Conservation (phyloP, 1,284 basidiomycete genomes). For the Grifola frondosa region DNA sequence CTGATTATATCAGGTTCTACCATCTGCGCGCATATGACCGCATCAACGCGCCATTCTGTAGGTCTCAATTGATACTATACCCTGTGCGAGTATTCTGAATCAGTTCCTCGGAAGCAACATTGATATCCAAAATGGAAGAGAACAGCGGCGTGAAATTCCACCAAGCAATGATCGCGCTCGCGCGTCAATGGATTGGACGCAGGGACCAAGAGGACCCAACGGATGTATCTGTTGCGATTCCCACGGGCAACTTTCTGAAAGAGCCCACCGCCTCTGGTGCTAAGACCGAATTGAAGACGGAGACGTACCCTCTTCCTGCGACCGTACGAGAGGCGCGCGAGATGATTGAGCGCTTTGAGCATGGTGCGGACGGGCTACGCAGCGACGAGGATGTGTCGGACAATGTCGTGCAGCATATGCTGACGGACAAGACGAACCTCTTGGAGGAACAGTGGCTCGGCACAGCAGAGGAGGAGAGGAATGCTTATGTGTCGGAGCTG, state of each 20-base stretch:
- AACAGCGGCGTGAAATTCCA: conserved; percentile 79
- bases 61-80: conserved; percentile 17
- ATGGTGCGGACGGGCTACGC: conserved; percentile 52
- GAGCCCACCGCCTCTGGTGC: conserved; percentile 32
- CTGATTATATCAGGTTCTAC: conserved; percentile 84
- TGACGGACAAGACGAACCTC: conserved; percentile 60
- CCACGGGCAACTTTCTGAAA: conserved; percentile 41
- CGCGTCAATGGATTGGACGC: conserved; percentile 76
- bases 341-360: conserved; percentile 67
- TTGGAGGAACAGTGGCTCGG: conserved; percentile 81
- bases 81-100: not conserved
- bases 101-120: conserved; percentile 37
- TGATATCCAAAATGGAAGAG: conserved; percentile 71
- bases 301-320: conserved; percentile 65
- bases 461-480: conserved; percentile 76
- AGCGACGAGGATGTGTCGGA: conserved; percentile 64
- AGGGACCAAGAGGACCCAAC: conserved; percentile 43
- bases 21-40: conserved; percentile 89
- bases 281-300: conserved; percentile 54
- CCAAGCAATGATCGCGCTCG: conserved; percentile 84
- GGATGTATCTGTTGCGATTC: conserved; percentile 51
- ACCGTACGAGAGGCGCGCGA: conserved; percentile 63
- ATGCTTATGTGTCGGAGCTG: conserved; percentile 78
- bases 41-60: conserved; percentile 78
- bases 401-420: conserved; percentile 78